A percentile compares a stretch with the other conserved stretches of the same genome.
These are phyloP conservation scores for Aspergillus incahuasiensis DNA, from an alignment of 495 filamentous ascomycete genomes.

Conservation along the genomic window DNA sequence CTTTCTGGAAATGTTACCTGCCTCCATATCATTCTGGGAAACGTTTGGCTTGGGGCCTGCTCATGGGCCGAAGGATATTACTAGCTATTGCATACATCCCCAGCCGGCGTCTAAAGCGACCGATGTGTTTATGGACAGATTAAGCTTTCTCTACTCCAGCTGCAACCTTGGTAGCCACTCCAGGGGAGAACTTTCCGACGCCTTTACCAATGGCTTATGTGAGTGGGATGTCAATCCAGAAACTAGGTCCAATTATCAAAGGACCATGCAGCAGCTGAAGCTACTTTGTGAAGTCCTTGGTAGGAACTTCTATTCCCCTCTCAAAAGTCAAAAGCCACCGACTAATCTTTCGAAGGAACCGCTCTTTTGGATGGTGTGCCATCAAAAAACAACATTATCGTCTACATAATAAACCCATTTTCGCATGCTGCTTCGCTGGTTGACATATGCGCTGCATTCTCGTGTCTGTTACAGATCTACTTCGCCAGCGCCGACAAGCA, in stretches of 20 bases:
- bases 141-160: constrained; percentile 71
- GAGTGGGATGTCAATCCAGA: constrained; percentile 38
- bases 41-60: constrained; percentile 76
- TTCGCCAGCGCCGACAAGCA: constrained; percentile 45
- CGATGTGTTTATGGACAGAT: constrained; percentile 63
- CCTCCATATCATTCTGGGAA: constrained; percentile 86
- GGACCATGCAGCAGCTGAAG: constrained; percentile 35
- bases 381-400: constrained; percentile 62
- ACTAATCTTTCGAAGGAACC: constrained; percentile 30
- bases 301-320: constrained; percentile 18
- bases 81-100: constrained; percentile 76
- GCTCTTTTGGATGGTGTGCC: constrained; percentile 41
- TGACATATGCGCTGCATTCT: constrained; percentile 75
- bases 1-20: constrained; percentile 70
- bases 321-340: background rate
- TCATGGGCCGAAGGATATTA: constrained; percentile 73
- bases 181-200: constrained; percentile 47
- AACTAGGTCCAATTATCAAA: constrained; percentile 28
- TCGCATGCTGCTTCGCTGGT: constrained; percentile 59
- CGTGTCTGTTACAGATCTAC: constrained; percentile 69
- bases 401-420: constrained; percentile 84
- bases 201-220: constrained; percentile 56
- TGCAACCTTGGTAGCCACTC: constrained; percentile 72
- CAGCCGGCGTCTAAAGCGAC: constrained; percentile 52
- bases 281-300: constrained; percentile 40